Base-by-base conservation (phyloP, 192 early-diverging fungal genomes). In the Backusella psychrophila region DNA sequence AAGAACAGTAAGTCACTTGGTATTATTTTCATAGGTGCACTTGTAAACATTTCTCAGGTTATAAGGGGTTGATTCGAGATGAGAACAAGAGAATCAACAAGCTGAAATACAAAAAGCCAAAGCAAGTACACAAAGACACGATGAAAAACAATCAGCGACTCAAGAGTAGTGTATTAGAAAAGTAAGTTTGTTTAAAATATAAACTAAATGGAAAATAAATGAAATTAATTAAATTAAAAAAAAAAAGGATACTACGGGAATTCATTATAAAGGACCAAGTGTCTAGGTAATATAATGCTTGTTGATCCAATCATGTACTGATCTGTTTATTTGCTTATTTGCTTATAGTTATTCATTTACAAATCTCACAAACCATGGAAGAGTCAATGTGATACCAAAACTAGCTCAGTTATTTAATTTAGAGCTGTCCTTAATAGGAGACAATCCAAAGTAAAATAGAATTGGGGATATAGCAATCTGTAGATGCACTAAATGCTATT, bases 401-500 rank as follows among this genome's bases (percentile, higher is more conserved):
- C 34, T 69, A 41, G 68, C 68, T 21, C 34, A 69, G 38, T 17
- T 69, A 69, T 69, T 69, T 69, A n/a, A 41, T 35, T 38, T 69
- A 23, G 35, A 69, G 9, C 35, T 69, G 34, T 63, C 56, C 12
- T 63, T 63, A 63, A 63, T 63, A 63, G 56, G 56, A 63, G 56
- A 23, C 56, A 63, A 63, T 29, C 21, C 56, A 63, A 63, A 63
- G 33, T 33, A 33, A 33, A n/a, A n/a, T 31, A 31, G 33, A 33
- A 33, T 3, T 33, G 33, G 33, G 33, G 33, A 33, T 33, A 33
- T 33, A 29, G 1, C 29, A 29, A 29, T n/a, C n/a, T n/a, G 29
- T 29, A 29, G 29, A 29, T 29, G 29, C 29, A 29, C 33, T 33
- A 33, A 33, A 33, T 31, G 31, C 31, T 1, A n/a, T n/a, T n/a